Evolutionary conservation across 1,284 basidiomycete species (phyloP).

Genomic region (Ceratobasidium sp.): DNA sequence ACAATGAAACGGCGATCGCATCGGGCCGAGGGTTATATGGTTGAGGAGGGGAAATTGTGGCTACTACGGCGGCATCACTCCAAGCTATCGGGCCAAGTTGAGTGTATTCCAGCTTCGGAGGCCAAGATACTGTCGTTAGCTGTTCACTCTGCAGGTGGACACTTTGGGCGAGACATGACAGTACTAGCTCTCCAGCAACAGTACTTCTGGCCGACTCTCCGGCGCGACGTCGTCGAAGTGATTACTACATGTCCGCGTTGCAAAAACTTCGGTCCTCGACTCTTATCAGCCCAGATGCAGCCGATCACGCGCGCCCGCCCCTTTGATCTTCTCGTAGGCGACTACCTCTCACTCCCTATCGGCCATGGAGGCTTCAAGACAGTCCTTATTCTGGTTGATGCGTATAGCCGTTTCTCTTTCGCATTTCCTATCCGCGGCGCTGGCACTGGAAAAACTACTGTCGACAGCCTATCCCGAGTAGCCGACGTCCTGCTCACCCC

Average conservation of each 20-base stretch:
- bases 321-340: constrained; percentile 33
- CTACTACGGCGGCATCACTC: neutral
- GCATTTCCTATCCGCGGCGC: constrained; percentile 43
- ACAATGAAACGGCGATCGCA: constrained; percentile 13
- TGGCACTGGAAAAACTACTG: constrained; percentile 37
- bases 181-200: neutral
- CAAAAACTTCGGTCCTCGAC: constrained; percentile 40
- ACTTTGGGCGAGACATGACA: constrained; percentile 32
- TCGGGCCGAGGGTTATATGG: constrained; percentile 16
- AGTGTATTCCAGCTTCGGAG: constrained; percentile 49
- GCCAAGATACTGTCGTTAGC: constrained; percentile 31
- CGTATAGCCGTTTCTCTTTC: constrained; percentile 53
- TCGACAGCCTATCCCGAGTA: neutral
- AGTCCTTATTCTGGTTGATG: constrained; percentile 48
- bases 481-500: constrained; percentile 33
- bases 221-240: constrained; percentile 23
- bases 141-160: constrained; percentile 18
- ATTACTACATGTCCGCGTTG: constrained; percentile 41
- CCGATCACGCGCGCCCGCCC: constrained; percentile 32
- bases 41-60: constrained; percentile 43
- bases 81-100: constrained; percentile 36
- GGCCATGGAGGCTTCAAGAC: constrained; percentile 26
- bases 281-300: constrained; percentile 12
- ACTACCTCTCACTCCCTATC: constrained; percentile 34
- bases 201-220: constrained; percentile 39